phyloP scores from a whole-genome alignment of 805 yeast genomes.

The Kodamaea neixiangensis region DNA sequence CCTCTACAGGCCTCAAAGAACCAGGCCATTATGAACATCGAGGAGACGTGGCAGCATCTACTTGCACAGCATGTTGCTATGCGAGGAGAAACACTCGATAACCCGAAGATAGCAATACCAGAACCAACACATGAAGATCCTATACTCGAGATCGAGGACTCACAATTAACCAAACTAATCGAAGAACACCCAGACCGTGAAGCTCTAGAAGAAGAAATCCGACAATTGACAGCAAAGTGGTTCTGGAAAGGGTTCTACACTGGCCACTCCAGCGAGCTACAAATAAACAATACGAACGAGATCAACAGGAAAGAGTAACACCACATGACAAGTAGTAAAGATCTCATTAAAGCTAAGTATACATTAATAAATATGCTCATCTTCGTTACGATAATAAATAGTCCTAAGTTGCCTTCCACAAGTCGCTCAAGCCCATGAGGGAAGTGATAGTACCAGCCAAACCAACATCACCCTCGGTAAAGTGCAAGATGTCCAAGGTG shows the following conservation, averaged over 20 bases:
- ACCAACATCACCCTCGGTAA: constrained; percentile 80
- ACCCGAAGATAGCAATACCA: background rate
- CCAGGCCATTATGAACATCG: background rate
- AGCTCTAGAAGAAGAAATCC: constrained; percentile 25
- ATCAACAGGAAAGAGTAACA: background rate
- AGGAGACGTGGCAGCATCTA: constrained; percentile 5
- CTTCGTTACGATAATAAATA: background rate
- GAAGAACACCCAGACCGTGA: constrained; percentile 16
- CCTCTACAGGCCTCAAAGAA: background rate
- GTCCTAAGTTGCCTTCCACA: constrained; percentile 57
- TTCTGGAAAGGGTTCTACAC: constrained; percentile 37
- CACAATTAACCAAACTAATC: constrained; percentile 19
- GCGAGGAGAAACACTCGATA: constrained; percentile 1
- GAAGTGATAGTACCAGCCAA: constrained; percentile 84
- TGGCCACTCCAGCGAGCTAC: constrained; percentile 15
- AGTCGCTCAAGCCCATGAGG: constrained; percentile 69
- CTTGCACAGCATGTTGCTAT: constrained; percentile 4
- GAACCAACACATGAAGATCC: background rate
- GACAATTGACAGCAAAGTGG: constrained; percentile 26
- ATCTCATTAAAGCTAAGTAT: background rate
- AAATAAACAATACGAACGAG: background rate
- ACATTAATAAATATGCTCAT: background rate
- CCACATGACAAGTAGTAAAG: background rate
- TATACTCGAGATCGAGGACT: constrained; percentile 7
- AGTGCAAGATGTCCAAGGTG: constrained; percentile 57